Base-by-base conservation (phyloP, 352 stramenopile genomes). In the Hyphochytrium catenoides region DNA sequence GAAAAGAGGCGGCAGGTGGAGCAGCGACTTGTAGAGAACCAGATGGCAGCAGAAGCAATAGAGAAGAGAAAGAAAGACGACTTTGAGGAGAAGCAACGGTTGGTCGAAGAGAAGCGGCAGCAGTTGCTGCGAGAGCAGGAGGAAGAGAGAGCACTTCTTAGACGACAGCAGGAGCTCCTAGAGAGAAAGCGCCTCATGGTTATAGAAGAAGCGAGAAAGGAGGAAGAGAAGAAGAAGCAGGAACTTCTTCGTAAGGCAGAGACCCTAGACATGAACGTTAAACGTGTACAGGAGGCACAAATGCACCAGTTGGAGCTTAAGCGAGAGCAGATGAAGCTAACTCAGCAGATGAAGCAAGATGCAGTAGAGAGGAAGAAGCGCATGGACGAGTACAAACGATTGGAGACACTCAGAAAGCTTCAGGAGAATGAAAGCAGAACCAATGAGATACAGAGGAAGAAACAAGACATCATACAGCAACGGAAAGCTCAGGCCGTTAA, bases 331-430 rank as follows among this genome's bases (percentile, higher is more conserved):
- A 56, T 62, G 3, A 53, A 56, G 5, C 62, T 86, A 22, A 62
- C 79, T 34, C 56, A 74, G 12, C 64, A 79, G 34, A 52, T 83
- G 33, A 79, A 85, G 35, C 47, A 81, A 20, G 74, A 88, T 33
- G 88, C 88, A 41, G 76, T 91, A 5, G 71, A 88, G 39, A 61
- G 76, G n/a, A 87, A 88, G 57, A 73, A 64, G 38, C 72, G 76
- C 16, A 69, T 88, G 18, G 59, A 87, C 41, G 75, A 91, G 44
- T 89, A 87, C 53, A 75, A 82, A 39, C 57, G 74, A 7, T 52
- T 89, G n/a, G 72, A 91, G 43, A 85, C 70, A 25, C 27, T 86
- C 29, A 63, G 69, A 5, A 78, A 83, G 45, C 56, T 91, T 20
- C 56, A 78, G 34, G 72, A 85, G 37, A 74, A 54, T 0, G 70